These are phyloP conservation scores for Rhizomucor miehei DNA, from an alignment of 371 early-diverging fungal species.

Conservation along the genomic window DNA sequence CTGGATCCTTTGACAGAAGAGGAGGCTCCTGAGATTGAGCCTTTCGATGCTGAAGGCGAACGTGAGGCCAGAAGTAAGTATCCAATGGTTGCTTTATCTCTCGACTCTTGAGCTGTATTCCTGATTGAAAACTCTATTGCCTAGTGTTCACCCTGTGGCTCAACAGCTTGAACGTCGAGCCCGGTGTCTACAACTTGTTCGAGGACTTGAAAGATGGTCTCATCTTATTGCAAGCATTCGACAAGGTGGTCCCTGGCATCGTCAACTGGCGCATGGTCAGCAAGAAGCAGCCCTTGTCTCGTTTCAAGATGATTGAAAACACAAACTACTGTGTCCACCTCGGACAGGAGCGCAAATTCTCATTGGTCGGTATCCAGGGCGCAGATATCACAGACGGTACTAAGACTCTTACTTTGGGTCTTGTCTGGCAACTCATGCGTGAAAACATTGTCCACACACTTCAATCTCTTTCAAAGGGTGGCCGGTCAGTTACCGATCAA, in stretches of 20 bases:
- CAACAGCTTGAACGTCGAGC: constrained; percentile 92
- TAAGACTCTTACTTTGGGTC: constrained; percentile 80
- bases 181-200: constrained; percentile 90
- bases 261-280: constrained; percentile 92
- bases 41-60: constrained; percentile 86
- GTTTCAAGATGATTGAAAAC: constrained; percentile 96
- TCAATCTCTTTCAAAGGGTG: constrained; percentile 76
- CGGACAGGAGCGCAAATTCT: constrained; percentile 83
- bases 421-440: constrained; percentile 98
- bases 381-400: constrained; percentile 91
- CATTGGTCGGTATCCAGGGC: constrained; percentile 94
- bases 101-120: too few species aligned
- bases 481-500: constrained; percentile 80
- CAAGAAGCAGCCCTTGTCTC: constrained; percentile 65
- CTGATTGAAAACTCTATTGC: neutral
- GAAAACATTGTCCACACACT: constrained; percentile 92
- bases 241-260: constrained; percentile 84
- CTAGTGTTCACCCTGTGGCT: constrained; percentile 92
- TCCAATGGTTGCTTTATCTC: too few species aligned
- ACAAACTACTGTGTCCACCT: constrained; percentile 88
- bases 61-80: constrained; percentile 85
- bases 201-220: constrained; percentile 83
- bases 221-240: constrained; percentile 87
- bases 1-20: constrained; percentile 86
- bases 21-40: constrained; percentile 86